These are phyloP conservation scores for Graphilbum ipis-grandicollis DNA, from an alignment of 2,329 filamentous ascomycete genomes.

Conservation along the genomic window DNA sequence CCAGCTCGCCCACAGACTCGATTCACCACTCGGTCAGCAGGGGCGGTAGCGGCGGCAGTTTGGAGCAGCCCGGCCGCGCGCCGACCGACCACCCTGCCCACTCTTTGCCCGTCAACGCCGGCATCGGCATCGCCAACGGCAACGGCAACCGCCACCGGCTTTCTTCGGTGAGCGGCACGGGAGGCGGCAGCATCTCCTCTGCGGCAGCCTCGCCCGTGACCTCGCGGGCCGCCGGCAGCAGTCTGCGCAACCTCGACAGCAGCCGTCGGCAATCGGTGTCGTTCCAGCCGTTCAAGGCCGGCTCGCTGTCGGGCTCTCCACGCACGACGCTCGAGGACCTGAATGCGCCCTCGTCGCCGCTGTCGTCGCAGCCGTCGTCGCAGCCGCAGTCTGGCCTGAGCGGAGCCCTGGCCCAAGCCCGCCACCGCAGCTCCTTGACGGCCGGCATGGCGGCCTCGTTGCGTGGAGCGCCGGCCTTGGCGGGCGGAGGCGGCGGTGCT, in stretches of 20 bases:
- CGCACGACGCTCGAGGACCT: conserved; percentile 29
- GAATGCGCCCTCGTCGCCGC: conserved; percentile 30
- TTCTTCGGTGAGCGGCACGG: background rate
- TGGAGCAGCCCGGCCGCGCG: conserved; percentile 15
- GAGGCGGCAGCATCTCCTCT: background rate
- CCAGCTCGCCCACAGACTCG: conserved; percentile 40
- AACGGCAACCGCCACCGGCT: background rate
- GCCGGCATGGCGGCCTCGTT: conserved; percentile 61
- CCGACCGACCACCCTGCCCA: conserved; percentile 24
- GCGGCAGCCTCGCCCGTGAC: background rate
- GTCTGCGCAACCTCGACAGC: conserved; percentile 31
- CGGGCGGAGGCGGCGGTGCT: background rate
- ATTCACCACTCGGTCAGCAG: conserved; percentile 13
- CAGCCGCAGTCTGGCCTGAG: conserved; percentile 29
- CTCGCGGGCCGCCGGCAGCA: conserved; percentile 15
- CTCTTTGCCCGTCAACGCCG: conserved; percentile 33
- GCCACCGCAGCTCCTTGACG: conserved; percentile 56
- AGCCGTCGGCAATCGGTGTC: conserved; percentile 66
- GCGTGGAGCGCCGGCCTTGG: conserved; percentile 40
- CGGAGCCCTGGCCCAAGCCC: conserved; percentile 32
- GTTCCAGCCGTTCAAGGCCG: conserved; percentile 92
- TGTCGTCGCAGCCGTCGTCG: conserved; percentile 24
- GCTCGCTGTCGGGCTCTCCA: conserved; percentile 82
- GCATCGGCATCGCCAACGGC: conserved; percentile 17
- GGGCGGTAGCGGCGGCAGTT: too few relatives aligned